Evolutionary conservation across 805 yeast genomes (phyloP), one percentile per base, ranked within the genome.

Genomic region (Diddensiella santjacobensis): DNA sequence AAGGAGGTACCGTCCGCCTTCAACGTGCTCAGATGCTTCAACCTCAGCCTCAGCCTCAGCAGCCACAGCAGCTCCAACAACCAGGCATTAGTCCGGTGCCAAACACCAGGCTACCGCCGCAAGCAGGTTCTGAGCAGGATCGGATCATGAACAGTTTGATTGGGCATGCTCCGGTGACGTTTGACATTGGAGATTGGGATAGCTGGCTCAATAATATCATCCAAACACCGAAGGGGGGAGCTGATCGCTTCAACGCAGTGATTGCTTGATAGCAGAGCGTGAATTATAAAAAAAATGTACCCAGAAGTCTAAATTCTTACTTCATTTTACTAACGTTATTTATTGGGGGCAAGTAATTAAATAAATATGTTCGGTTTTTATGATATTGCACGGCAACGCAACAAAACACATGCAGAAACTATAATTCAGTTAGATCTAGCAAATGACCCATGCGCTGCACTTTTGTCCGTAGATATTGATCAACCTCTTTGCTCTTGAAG

Each of bases 361-460:
- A 29, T 10, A 29, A 29, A 29, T 10, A 29, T 10, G 10, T 29
- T 29, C 13, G 10, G 10, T 29, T 29, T 29, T 29, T 13, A 29
- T 13, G 10, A 10, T 29, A 10, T 29, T 13, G 13, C 10, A 10
- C 13, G 33, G 33, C 10, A 13, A 29, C 10, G 10, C 13, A 13
- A 10, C 10, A 29, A 10, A 29, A 29, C 10, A n/a, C n/a, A n/a
- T 13, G 6, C 11, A 38, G 15, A n/a, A n/a, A 26, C 18, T 22
- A 49, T 11, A 35, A 29, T 18, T 36, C 42, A 10, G 52, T 36
- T 42, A 54, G 22, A 40, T 77, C 82, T 49, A 93, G 72, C 48
- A 93, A 69, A 68, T 93, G 99, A 0, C 99, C 99, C 99, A 93
- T 93, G 59, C 96, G 76, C 66, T 91, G 96, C 45, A 91, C 86